Evolutionary conservation across 371 early-diverging fungal species (phyloP), one percentile per base, ranked within the genome.

Genomic region (Racocetra persica): DNA sequence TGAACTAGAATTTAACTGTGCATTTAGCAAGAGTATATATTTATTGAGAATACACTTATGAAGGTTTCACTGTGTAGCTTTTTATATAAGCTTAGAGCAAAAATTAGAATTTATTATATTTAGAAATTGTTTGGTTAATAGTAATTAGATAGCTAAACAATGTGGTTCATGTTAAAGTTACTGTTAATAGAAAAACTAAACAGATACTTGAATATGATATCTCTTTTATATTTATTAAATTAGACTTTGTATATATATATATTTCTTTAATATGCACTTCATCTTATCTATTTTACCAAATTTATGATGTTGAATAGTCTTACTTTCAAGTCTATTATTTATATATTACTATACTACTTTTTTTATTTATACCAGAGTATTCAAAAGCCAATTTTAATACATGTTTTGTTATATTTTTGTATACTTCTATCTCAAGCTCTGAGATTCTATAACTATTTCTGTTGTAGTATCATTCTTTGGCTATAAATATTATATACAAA

Each of bases 351-450:
- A 94, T 94, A 85, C 95, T 95, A 82, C 98, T 98, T n/a, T 97
- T 94, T 90, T 90, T 98, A 91, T 98, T 98, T 85, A 90, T 95
- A 18, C 98, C 98, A 24, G 93, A 95, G 80, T 98, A 98, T 85
- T 93, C 98, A 57, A 98, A 98, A 89, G 98, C 98, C 82, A 94
- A 96, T 88, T 98, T 96, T 88, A 92, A 92, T 83, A 96, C 95
- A 14, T 96, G 96, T 90, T 93, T 94, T 49, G 88, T 92, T 24
- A 92, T 96, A 65, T 96, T 96, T 84, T 86, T 98, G 77, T 93
- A 98, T 77, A 86, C 93, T 51, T 98, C 98, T 36, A 90, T 95
- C 70, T 94, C 95, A 20, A 90, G 95, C 84, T 96, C 97, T 45
- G 91, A 98, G 87, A 91, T 98, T 71, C 98, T 98, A 49, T 95